Percentiles rank a stretch among this genome's conserved stretches.
phyloP scores from a whole-genome alignment of 148 eudicot genomes.

The Heliosperma pusillum region DNA sequence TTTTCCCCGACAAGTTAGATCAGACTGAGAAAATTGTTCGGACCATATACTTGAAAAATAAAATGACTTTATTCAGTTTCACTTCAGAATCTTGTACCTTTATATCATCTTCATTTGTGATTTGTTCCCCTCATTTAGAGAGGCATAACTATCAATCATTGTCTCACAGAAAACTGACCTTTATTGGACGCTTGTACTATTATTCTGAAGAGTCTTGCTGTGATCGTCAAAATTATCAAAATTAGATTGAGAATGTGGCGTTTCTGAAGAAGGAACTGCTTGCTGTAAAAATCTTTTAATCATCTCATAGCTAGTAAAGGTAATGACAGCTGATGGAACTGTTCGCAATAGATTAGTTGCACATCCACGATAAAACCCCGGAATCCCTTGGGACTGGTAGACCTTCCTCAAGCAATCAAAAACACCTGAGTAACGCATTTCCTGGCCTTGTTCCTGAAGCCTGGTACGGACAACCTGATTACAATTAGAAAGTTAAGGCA shows the following conservation, averaged over 20 bases:
- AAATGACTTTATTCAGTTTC: neutral
- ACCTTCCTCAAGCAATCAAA: constrained; percentile 60
- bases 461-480: constrained; percentile 81
- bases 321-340: constrained; percentile 84
- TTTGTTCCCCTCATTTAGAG: too few relatives aligned
- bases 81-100: neutral
- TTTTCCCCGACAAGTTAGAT: neutral
- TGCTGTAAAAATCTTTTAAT: constrained; percentile 53
- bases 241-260: constrained; percentile 27
- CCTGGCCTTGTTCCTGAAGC: constrained; percentile 84
- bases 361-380: constrained; percentile 91
- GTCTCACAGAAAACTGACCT: constrained; percentile 17
- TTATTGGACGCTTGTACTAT: constrained; percentile 11
- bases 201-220: constrained; percentile 1
- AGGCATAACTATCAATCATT: constrained; percentile 5
- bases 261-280: constrained; percentile 37
- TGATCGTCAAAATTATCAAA: constrained; percentile 29
- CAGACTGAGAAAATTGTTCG: neutral
- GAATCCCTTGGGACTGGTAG: constrained; percentile 50
- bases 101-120: neutral
- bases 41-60: constrained; percentile 5
- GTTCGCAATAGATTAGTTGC: constrained; percentile 86
- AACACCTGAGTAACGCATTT: constrained; percentile 60
- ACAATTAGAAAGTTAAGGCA: constrained; percentile 7
- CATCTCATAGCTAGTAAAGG: constrained; percentile 92